Evolutionary conservation across 1,139 yeast genomes (phyloP).

Genomic region (Saccharomyces hybrid): DNA sequence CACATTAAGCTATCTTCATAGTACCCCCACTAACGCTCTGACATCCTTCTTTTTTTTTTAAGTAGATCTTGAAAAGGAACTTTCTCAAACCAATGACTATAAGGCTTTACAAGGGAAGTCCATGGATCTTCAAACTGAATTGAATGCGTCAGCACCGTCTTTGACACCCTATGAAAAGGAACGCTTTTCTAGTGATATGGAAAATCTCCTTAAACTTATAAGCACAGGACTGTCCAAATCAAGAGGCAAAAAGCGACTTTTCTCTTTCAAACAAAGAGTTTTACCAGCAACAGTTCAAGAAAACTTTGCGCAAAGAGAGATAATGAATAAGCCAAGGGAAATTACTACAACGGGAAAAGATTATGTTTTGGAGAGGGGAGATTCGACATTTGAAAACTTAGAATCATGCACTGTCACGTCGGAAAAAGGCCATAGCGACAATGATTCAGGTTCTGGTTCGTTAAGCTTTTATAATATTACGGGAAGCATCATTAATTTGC

Average conservation of each 20-base stretch:
- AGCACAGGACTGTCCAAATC: slow-evolving; percentile 4
- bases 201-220: slow-evolving; percentile 12
- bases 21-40: not conserved
- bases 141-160: slow-evolving; percentile 11
- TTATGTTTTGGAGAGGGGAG: slow-evolving; percentile 1
- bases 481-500: slow-evolving; percentile 9
- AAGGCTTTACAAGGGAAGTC: slow-evolving; percentile 2
- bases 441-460: slow-evolving; percentile 10
- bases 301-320: not conserved
- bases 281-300: not conserved
- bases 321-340: not conserved
- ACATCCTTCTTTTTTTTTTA: too few relatives aligned
- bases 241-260: not conserved
- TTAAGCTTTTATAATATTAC: slow-evolving; percentile 11
- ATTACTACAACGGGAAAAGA: not conserved
- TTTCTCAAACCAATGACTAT: slow-evolving; percentile 6
- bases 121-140: slow-evolving; percentile 9
- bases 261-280: not conserved
- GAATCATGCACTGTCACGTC: slow-evolving; percentile 6
- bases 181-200: slow-evolving; percentile 13
- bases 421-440: not conserved
- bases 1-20: not conserved
- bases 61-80: not conserved
- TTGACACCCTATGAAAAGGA: slow-evolving; percentile 20
- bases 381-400: slow-evolving; percentile 7